Conservation (phyloP, 495 filamentous ascomycete species). For the Neurospora sp. region DNA sequence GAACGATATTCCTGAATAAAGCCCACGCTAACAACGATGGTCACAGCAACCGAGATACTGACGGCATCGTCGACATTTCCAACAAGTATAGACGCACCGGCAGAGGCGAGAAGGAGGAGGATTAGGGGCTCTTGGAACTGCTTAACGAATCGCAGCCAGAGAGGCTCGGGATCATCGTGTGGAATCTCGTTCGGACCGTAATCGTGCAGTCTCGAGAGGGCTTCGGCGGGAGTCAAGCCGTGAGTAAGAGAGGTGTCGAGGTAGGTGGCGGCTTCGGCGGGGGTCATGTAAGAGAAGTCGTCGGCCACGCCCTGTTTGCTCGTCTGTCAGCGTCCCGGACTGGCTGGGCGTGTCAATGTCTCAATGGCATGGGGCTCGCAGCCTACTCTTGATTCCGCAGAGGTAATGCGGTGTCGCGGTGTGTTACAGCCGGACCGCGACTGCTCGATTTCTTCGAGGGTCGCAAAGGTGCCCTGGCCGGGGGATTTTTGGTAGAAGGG, state of each 20-base stretch:
- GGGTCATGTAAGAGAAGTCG: slow-evolving; percentile 48
- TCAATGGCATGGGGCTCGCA: neutral
- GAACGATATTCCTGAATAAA: slow-evolving; percentile 97
- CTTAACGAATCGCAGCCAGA: slow-evolving; percentile 90
- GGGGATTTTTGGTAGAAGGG: slow-evolving; percentile 21
- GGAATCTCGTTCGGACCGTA: slow-evolving; percentile 93
- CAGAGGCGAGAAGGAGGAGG: slow-evolving; percentile 82
- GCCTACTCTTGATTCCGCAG: slow-evolving; percentile 37
- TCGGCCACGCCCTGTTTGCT: slow-evolving; percentile 35
- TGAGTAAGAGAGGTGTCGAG: slow-evolving; percentile 73
- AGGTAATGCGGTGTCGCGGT: slow-evolving; percentile 31
- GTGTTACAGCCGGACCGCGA: slow-evolving; percentile 21
- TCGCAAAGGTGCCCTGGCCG: slow-evolving; percentile 7
- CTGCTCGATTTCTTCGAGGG: slow-evolving; percentile 15
- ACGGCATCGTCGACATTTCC: slow-evolving; percentile 93
- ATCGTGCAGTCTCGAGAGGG: slow-evolving; percentile 61
- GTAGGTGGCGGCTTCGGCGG: slow-evolving; percentile 66
- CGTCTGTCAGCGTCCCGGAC: slow-evolving; percentile 3
- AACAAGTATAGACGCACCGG: slow-evolving; percentile 79
- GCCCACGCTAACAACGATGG: slow-evolving; percentile 91
- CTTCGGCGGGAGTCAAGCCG: slow-evolving; percentile 73
- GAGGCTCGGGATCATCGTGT: slow-evolving; percentile 82
- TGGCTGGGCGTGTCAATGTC: neutral
- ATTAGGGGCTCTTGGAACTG: slow-evolving; percentile 93
- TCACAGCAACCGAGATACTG: slow-evolving; percentile 89